Percentiles rank a stretch among this genome's conserved stretches.
phyloP scores from a whole-genome alignment of 2,329 filamentous ascomycete genomes.

The Fusarium penzigii region DNA sequence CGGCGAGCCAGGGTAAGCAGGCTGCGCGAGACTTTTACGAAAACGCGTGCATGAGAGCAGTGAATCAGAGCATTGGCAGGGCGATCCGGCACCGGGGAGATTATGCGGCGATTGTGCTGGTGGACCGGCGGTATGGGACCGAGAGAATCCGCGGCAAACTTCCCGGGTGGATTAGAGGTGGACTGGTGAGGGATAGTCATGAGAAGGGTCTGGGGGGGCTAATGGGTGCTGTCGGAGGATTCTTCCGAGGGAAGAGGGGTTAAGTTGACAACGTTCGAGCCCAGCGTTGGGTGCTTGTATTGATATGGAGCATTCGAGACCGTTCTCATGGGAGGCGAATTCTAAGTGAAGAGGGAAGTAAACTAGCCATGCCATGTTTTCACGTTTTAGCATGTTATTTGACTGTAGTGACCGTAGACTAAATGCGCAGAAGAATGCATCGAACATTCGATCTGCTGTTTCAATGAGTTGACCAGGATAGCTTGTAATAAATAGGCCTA shows the following conservation, averaged over 20 bases:
- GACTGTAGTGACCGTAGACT: no score
- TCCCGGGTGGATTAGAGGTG: slow-evolving; percentile 83
- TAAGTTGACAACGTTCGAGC: neutral
- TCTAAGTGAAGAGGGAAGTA: neutral
- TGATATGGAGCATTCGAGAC: slow-evolving; percentile 16
- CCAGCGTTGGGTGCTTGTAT: neutral
- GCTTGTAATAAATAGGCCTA: neutral
- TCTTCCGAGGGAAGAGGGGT: slow-evolving; percentile 55
- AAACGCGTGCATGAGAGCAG: slow-evolving; percentile 93
- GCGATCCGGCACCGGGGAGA: slow-evolving; percentile 87
- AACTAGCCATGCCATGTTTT: no score
- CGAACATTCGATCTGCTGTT: slow-evolving; percentile 25
- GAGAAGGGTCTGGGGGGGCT: slow-evolving; percentile 55
- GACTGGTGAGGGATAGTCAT: slow-evolving; percentile 56
- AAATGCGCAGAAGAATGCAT: slow-evolving; percentile 12
- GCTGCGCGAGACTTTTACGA: slow-evolving; percentile 82
- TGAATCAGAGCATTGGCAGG: slow-evolving; percentile 94
- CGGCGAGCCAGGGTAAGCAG: slow-evolving; percentile 45
- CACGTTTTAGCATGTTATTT: no score
- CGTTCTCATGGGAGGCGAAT: slow-evolving; percentile 19
- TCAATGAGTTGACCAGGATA: neutral
- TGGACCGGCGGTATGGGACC: slow-evolving; percentile 78
- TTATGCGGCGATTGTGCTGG: slow-evolving; percentile 85
- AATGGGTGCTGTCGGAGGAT: slow-evolving; percentile 58
- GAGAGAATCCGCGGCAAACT: slow-evolving; percentile 75